These are phyloP conservation scores for Tulasnella sp. DNA, from an alignment of 768 basidiomycete species.

Conservation along the genomic window DNA sequence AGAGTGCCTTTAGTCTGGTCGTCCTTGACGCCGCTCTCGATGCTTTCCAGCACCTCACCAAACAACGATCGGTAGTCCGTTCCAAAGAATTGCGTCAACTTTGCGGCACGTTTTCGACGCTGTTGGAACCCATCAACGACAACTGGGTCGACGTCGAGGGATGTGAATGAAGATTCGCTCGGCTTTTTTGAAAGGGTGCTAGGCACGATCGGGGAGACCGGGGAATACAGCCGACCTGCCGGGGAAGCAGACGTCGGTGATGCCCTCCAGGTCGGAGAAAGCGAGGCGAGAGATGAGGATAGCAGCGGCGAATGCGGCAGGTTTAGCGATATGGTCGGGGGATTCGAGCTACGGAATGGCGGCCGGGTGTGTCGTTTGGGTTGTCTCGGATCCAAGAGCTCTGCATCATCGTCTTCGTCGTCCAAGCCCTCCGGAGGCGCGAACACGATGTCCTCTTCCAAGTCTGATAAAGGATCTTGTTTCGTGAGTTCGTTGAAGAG, in stretches of 20 bases:
- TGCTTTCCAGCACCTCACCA: conserved; percentile 64
- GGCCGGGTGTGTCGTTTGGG: background rate
- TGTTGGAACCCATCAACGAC: conserved; percentile 40
- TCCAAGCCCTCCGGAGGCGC: conserved; percentile 11
- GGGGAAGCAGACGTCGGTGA: conserved; percentile 20
- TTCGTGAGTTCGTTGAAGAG: conserved; percentile 3
- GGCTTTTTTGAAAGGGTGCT: background rate
- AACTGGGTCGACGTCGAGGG: conserved; percentile 3
- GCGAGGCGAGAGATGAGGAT: conserved; percentile 37
- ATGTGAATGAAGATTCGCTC: background rate
- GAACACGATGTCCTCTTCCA: conserved; percentile 9
- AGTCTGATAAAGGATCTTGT: conserved; percentile 1
- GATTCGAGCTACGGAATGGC: background rate
- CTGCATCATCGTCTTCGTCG: background rate
- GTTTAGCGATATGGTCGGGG: background rate
- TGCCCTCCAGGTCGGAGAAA: conserved; percentile 35
- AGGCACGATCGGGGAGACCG: background rate
- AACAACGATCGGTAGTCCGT: conserved; percentile 74
- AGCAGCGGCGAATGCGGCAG: background rate
- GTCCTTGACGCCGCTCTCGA: conserved; percentile 63
- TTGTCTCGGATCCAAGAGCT: conserved; percentile 15
- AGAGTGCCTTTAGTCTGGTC: conserved; percentile 54
- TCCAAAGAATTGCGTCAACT: conserved; percentile 79
- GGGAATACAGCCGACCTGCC: background rate
- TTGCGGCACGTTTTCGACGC: conserved; percentile 64